These are phyloP conservation scores for Hypoxylon sp. DNA, from an alignment of 2,329 filamentous ascomycete species.

Conservation along the genomic window DNA sequence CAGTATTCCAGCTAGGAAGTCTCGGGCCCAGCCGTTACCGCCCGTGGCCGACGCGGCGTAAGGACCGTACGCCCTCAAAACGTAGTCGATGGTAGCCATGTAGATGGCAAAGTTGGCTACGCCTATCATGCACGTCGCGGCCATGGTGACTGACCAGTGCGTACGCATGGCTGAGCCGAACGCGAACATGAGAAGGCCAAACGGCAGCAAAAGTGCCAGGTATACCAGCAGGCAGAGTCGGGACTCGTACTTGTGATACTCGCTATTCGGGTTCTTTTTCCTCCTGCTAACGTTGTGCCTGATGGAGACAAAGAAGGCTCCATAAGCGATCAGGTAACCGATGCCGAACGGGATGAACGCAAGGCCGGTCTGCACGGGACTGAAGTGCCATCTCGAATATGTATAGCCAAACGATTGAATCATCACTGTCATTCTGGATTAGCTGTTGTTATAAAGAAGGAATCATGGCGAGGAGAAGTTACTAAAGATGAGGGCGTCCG, in stretches of 20 bases:
- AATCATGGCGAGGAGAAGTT: slow-evolving; percentile 1
- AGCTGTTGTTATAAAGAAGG: not conserved
- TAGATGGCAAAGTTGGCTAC: slow-evolving; percentile 79
- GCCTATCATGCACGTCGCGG: slow-evolving; percentile 71
- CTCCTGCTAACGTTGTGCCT: slow-evolving; percentile 61
- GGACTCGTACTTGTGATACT: slow-evolving; percentile 72
- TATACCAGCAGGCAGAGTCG: slow-evolving; percentile 72
- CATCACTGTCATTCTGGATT: slow-evolving; percentile 55
- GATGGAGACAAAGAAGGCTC: slow-evolving; percentile 66
- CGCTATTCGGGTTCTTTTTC: slow-evolving; percentile 58
- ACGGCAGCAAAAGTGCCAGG: slow-evolving; percentile 65
- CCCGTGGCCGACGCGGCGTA: slow-evolving; percentile 79
- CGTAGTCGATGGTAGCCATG: slow-evolving; percentile 81
- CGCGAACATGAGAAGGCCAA: slow-evolving; percentile 75
- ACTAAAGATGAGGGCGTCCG: slow-evolving; percentile 77
- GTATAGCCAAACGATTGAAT: slow-evolving; percentile 75
- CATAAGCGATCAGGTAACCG: slow-evolving; percentile 70
- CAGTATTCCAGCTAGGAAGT: slow-evolving; percentile 76
- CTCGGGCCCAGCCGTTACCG: slow-evolving; percentile 77
- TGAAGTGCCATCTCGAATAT: slow-evolving; percentile 72
- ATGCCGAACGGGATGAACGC: slow-evolving; percentile 71
- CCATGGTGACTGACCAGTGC: slow-evolving; percentile 73
- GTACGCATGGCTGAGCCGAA: slow-evolving; percentile 70
- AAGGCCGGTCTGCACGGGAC: slow-evolving; percentile 62
- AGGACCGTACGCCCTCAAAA: slow-evolving; percentile 76